Conservation (phyloP, 78 protist species). For the Acrasis kona region DNA sequence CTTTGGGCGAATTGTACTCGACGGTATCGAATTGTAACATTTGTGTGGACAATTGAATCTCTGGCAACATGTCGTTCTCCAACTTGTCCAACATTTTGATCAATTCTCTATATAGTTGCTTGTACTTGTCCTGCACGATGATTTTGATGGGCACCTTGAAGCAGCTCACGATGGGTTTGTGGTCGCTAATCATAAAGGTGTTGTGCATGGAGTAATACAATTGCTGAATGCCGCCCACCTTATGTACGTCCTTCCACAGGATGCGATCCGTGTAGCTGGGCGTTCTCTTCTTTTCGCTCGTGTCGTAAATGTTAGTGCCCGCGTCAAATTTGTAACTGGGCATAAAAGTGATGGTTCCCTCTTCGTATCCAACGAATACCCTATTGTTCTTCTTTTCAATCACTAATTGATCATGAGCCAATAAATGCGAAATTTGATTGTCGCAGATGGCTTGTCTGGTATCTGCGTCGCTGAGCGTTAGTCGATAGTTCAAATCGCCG, state of each 20-base stretch:
- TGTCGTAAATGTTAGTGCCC: slow-evolving; percentile 48
- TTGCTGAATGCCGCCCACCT: background rate
- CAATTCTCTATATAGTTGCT: slow-evolving; percentile 26
- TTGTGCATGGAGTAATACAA: background rate
- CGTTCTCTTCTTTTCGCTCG: slow-evolving; percentile 48
- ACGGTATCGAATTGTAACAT: slow-evolving; percentile 36
- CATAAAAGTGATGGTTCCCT: slow-evolving; percentile 39
- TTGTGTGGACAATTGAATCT: slow-evolving; percentile 20
- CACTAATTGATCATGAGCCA: background rate
- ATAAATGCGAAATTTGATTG: background rate
- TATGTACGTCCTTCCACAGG: slow-evolving; percentile 14
- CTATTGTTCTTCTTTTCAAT: background rate
- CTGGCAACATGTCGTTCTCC: slow-evolving; percentile 67
- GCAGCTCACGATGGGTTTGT: slow-evolving; percentile 58
- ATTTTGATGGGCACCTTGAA: background rate
- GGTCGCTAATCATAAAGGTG: slow-evolving; percentile 55
- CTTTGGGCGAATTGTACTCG: slow-evolving; percentile 17
- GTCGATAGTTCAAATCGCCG: slow-evolving; percentile 54
- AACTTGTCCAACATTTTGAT: slow-evolving; percentile 39
- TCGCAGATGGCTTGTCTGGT: background rate
- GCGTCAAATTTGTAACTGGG: slow-evolving; percentile 69
- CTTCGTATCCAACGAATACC: slow-evolving; percentile 13
- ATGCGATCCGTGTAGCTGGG: slow-evolving; percentile 68
- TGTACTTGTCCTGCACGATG: background rate
- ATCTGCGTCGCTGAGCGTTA: slow-evolving; percentile 16